Evolutionary conservation across 2,329 filamentous ascomycete species (phyloP).

Genomic region (Fusarium phyllophilum): DNA sequence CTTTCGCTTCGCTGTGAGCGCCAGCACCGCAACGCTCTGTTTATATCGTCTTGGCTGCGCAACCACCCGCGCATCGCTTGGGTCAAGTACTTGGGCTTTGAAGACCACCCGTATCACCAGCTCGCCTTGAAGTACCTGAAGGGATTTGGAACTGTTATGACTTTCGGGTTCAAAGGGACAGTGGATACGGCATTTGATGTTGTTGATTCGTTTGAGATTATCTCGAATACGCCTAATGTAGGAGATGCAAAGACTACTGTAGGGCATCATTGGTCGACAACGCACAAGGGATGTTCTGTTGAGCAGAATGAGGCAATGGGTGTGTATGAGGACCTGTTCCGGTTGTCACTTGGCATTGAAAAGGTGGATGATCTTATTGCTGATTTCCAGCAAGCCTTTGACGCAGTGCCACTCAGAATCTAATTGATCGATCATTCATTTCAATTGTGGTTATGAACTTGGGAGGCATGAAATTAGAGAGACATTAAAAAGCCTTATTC

Average conservation of each 20-base stretch:
- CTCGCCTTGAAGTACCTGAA: conserved; percentile 74
- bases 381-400: conserved; percentile 69
- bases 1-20: neutral
- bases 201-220: conserved; percentile 64
- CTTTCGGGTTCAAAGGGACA: conserved; percentile 61
- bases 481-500: neutral
- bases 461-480: neutral
- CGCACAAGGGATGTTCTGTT: conserved; percentile 58
- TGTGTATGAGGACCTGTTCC: conserved; percentile 63
- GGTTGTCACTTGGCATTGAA: conserved; percentile 60
- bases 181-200: conserved; percentile 65
- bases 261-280: conserved; percentile 78
- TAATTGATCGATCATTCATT: neutral
- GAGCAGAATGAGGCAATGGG: conserved; percentile 55
- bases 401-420: neutral
- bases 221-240: conserved; percentile 50
- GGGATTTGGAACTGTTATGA: conserved; percentile 77
- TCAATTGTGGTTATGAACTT: neutral
- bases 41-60: neutral
- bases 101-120: conserved; percentile 67
- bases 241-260: conserved; percentile 78
- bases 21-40: neutral
- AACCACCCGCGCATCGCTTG: conserved; percentile 1
- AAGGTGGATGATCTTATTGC: conserved; percentile 78
- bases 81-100: neutral